Evolutionary conservation across 1,139 yeast genomes (phyloP).

Genomic region (Yamadazyma trypodendri): DNA sequence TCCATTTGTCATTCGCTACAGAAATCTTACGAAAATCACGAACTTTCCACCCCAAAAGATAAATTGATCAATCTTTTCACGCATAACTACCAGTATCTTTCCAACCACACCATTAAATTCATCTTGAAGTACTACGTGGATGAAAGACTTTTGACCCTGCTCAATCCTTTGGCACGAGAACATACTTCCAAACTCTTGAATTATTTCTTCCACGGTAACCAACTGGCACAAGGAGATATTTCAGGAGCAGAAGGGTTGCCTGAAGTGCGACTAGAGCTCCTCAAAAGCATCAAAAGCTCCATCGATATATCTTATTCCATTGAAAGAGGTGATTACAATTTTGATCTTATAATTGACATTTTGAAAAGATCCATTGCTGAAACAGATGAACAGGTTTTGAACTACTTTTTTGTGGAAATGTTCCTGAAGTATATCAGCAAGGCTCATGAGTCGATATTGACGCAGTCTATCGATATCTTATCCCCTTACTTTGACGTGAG

Average conservation of each 20-base stretch:
- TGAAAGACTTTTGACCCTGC: conserved; percentile 53
- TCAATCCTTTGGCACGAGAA: conserved; percentile 53
- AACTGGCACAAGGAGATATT: not conserved
- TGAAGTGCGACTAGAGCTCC: conserved; percentile 37
- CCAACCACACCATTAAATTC: conserved; percentile 35
- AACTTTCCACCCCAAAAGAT: conserved; percentile 46
- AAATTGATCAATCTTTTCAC: conserved; percentile 45
- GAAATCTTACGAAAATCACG: conserved; percentile 31
- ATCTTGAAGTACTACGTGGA: conserved; percentile 48
- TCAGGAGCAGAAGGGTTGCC: conserved; percentile 7
- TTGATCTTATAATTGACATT: conserved; percentile 31
- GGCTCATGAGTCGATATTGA: conserved; percentile 24
- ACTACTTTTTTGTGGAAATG: conserved; percentile 30
- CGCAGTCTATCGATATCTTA: conserved; percentile 20
- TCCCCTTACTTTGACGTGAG: conserved; percentile 14
- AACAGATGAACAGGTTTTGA: conserved; percentile 32
- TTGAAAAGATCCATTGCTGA: conserved; percentile 27
- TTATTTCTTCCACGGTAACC: conserved; percentile 39
- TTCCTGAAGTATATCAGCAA: conserved; percentile 26
- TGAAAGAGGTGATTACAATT: conserved; percentile 22
- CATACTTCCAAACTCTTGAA: conserved; percentile 46
- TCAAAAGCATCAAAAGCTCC: conserved; percentile 45
- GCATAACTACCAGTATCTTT: conserved; percentile 33
- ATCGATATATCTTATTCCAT: conserved; percentile 34
- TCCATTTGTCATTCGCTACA: conserved; percentile 39